Evolutionary conservation across 352 stramenopile genomes (phyloP).

Genomic region (Phytophthora aleatoria): DNA sequence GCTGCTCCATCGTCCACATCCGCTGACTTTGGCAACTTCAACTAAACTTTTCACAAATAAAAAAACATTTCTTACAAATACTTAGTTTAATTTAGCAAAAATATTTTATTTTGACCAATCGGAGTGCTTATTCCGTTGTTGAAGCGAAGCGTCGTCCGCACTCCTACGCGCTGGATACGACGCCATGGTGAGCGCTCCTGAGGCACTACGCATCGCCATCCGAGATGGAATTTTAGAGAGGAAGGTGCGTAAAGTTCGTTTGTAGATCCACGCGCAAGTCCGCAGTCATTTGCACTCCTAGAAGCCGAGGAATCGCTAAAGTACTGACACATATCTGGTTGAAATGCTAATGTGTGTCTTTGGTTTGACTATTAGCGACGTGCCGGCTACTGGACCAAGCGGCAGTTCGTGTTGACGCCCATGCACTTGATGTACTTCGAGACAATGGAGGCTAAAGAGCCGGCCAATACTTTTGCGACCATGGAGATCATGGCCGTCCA

Average conservation of each 20-base stretch:
- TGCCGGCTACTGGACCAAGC: constrained; percentile 83
- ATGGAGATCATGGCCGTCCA: constrained; percentile 73
- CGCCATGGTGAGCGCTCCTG: constrained; percentile 69
- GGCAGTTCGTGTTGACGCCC: constrained; percentile 74
- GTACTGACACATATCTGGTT: background rate
- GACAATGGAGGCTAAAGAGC: constrained; percentile 45
- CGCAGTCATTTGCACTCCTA: background rate
- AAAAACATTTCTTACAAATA: constrained; percentile 17
- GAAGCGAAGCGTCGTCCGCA: constrained; percentile 37
- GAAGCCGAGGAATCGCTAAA: constrained; percentile 14
- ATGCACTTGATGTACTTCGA: constrained; percentile 77
- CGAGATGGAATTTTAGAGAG: constrained; percentile 70
- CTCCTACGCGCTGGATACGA: constrained; percentile 9
- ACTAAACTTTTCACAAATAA: constrained; percentile 34
- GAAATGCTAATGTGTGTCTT: background rate
- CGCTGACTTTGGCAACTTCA: constrained; percentile 31
- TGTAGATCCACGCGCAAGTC: background rate
- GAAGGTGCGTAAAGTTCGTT: constrained; percentile 33
- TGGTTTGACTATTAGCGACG: constrained; percentile 43
- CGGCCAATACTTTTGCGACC: constrained; percentile 52
- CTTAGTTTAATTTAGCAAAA: no score
- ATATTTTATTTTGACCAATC: constrained; percentile 4
- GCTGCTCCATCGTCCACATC: constrained; percentile 20
- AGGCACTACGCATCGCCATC: constrained; percentile 60
- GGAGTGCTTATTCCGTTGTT: constrained; percentile 12